Percentiles rank a stretch among this genome's conserved stretches.
These are phyloP conservation scores for Pittosporum tobira DNA, from an alignment of 129 eudicot genomes.

Conservation along the genomic window DNA sequence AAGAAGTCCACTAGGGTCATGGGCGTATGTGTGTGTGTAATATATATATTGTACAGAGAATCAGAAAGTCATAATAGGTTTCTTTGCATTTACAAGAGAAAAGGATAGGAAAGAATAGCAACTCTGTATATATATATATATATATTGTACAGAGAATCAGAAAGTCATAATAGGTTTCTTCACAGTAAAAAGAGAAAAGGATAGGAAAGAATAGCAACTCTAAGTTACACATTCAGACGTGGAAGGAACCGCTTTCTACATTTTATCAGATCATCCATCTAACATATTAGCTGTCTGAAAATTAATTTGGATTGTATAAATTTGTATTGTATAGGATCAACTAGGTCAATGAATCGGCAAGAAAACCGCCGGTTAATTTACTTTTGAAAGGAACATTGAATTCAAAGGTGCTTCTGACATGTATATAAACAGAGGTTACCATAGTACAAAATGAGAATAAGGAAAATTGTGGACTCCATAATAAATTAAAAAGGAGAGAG, in stretches of 20 bases:
- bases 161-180: background rate
- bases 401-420: no score
- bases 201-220: background rate
- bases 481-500: background rate
- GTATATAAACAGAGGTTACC: background rate
- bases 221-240: no score
- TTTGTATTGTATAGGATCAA: no score
- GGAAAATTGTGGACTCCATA: background rate
- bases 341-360: no score
- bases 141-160: background rate
- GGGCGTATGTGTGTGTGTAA: no score
- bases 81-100: background rate
- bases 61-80: background rate
- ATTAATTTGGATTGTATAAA: background rate
- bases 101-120: background rate
- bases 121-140: no score
- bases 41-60: background rate
- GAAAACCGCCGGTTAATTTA: no score
- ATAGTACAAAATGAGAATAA: background rate
- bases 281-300: background rate
- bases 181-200: background rate
- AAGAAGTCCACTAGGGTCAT: background rate
- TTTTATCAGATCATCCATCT: no score
- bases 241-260: no score
- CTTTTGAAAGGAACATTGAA: no score